Base-by-base conservation (phyloP, 352 stramenopile species). In the Pythium sukuiense region DNA sequence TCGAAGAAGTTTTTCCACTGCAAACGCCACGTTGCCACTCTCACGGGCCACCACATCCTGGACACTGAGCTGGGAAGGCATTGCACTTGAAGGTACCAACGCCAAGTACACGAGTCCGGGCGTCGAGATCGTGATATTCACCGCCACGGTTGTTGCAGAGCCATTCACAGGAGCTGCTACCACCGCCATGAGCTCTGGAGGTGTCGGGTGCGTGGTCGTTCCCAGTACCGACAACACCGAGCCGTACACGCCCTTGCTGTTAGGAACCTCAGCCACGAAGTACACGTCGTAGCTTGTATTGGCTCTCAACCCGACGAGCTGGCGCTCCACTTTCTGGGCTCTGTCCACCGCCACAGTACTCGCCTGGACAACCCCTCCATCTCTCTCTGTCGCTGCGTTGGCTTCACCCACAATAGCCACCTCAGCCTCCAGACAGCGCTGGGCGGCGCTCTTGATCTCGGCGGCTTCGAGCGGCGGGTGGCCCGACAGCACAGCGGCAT, bases 211-310 rank as follows among this genome's bases (percentile, higher is more conserved):
- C 5, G 86, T 93, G 29, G 52, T 78, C 14, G 81, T 83, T 12
- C 73, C 77, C 48, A 88, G 33, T 3, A 91, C 83, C 0, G 81
- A 88, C 45, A 90, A 74, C 45, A 95, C 84, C 6, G 72, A 58
- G 7, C 86, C 86, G 56, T 87, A 95, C 11, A 95, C 84, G 3
- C 84, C 86, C 48, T 95, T 93, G 67, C 86, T 95, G 35, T 77
- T 76, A 12, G 77, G 76, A 20, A 92, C 86, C 49, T 95, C 84
- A 13, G 80, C 77, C 9, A 95, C 85, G 68, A 95, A 88, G 72
- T 88, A 92, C 63, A 93, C 84, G 41, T 93, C 85, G 70, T 92
- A 95, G 72, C 74, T 91, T 26, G 72, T 83, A 55, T 93, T 92
- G 0, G 81, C 26, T 11, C 53, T 24, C 13, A 95, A 63, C 0